Base-by-base conservation (phyloP, 2,329 filamentous ascomycete species). In the Orbilia quercus region DNA sequence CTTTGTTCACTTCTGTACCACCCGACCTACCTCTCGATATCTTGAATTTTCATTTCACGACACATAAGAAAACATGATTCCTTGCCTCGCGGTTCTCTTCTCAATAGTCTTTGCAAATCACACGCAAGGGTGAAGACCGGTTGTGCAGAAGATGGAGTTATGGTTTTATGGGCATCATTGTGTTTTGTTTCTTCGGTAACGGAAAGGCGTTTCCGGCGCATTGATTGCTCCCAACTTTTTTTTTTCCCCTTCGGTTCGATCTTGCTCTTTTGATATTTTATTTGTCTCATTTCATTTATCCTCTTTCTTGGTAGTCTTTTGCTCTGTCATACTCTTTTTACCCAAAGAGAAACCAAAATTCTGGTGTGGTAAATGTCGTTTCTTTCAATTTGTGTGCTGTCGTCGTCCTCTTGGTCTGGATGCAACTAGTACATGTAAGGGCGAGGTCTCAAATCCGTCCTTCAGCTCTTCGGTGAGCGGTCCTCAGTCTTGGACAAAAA, bases 151-250 rank as follows among this genome's bases (percentile, higher is more conserved):
- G 60, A 54, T 18, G 62, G 59, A 66, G 57, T 72, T 67, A 58
- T 76, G 63, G 59, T 62, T 72, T 75, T 74, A 75, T 59, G 59
- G 66, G 55, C 64, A 74, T 74, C 60, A 58, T 51, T 66, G 57
- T 64, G 55, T 25, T 75, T 66, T 74, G 54, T 69, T 74, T 67
- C 50, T 72, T 48, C 53, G 45, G 67, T 73, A 53, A 54, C 54
- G 44, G 62, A 75, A 48, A 53, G 53, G 69, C 60, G 59, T 73
- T 71, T 66, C 59, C 42, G 59, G 59, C 69, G 59, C 69, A 65
- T 65, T 66, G 59, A 73, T 60, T 73, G 59, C 69, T 62, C 62
- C 59, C 25, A 31, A 40, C 40, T 22, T 57, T 58, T 64, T 67
- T 55, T 65, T n/a, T n/a, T n/a, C n/a, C n/a, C 48, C 45, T 28